phyloP scores from a whole-genome alignment of 352 stramenopile species.

The Aphanomyces cochlioides region DNA sequence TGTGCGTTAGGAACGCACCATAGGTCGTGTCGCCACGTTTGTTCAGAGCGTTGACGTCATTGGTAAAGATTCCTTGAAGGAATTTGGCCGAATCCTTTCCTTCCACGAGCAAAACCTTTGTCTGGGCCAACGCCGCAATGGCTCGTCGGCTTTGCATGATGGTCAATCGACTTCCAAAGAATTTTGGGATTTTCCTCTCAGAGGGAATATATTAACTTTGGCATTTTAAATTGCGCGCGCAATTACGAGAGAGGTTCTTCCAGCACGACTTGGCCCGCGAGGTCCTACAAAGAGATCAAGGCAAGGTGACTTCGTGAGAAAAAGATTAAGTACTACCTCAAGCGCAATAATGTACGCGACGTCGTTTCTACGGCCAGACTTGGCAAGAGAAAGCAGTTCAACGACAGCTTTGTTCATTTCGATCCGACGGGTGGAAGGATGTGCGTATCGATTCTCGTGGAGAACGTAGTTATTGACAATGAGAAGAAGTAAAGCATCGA shows the following conservation, averaged over 20 bases:
- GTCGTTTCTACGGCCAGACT: background rate
- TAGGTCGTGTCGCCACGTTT: conserved; percentile 62
- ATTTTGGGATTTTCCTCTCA: no score
- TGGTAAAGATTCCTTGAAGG: conserved; percentile 79
- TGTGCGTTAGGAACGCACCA: conserved; percentile 72
- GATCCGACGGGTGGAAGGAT: conserved; percentile 6
- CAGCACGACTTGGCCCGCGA: no score
- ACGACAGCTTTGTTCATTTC: conserved; percentile 8
- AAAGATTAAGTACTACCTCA: background rate
- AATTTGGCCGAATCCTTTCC: conserved; percentile 67
- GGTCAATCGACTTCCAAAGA: no score
- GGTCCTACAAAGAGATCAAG: no score
- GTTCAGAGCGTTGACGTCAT: conserved; percentile 67
- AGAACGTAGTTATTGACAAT: conserved; percentile 16
- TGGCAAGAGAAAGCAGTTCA: background rate
- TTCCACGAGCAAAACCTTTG: conserved; percentile 62
- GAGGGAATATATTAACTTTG: no score
- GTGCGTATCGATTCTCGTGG: conserved; percentile 21
- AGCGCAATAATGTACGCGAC: background rate
- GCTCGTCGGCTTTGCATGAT: background rate
- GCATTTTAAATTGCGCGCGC: no score
- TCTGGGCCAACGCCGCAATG: conserved; percentile 49
- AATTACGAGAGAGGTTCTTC: no score
- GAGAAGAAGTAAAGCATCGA: no score
- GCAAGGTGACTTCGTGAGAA: no score